phyloP scores from a whole-genome alignment of 2,329 filamentous ascomycete genomes.

The Colletotrichum melonis region DNA sequence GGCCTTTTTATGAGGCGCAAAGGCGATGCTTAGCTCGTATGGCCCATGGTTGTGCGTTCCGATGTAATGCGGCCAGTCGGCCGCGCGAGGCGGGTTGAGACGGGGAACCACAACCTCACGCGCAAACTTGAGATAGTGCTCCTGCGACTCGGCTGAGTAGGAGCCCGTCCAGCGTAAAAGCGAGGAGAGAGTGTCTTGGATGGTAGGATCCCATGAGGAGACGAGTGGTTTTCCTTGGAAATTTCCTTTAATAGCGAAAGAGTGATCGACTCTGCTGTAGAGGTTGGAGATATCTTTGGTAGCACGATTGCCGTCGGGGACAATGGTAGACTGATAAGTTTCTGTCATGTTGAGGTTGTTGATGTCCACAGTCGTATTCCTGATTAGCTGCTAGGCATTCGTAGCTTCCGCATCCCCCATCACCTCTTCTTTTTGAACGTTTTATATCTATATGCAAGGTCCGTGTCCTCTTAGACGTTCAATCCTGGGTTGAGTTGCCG shows the following conservation, averaged over 20 bases:
- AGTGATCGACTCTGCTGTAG: not conserved
- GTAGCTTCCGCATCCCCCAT: not conserved
- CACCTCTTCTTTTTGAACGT: not conserved
- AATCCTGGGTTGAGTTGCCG: not conserved
- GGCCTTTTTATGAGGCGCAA: conserved; percentile 1
- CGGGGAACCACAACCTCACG: conserved; percentile 17
- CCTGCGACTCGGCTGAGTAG: conserved; percentile 12
- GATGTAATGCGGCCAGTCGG: conserved; percentile 16
- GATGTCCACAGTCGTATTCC: not conserved
- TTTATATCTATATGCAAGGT: not conserved
- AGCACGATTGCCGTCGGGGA: not conserved
- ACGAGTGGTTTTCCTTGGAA: not conserved
- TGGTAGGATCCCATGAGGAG: conserved; percentile 20
- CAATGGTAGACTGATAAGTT: not conserved
- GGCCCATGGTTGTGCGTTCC: conserved; percentile 11
- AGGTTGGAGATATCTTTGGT: conserved; percentile 6
- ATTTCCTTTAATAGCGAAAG: not conserved
- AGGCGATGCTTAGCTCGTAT: conserved; percentile 27
- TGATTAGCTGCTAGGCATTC: not conserved
- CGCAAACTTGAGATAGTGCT: conserved; percentile 22
- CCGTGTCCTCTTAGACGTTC: not conserved
- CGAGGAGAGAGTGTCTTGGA: not conserved
- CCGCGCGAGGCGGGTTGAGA: conserved; percentile 19
- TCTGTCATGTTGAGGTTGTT: conserved; percentile 8
- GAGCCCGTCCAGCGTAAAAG: conserved; percentile 20